Conservation (phyloP, 2,329 filamentous ascomycete genomes). For the Fusarium xyrophilum region DNA sequence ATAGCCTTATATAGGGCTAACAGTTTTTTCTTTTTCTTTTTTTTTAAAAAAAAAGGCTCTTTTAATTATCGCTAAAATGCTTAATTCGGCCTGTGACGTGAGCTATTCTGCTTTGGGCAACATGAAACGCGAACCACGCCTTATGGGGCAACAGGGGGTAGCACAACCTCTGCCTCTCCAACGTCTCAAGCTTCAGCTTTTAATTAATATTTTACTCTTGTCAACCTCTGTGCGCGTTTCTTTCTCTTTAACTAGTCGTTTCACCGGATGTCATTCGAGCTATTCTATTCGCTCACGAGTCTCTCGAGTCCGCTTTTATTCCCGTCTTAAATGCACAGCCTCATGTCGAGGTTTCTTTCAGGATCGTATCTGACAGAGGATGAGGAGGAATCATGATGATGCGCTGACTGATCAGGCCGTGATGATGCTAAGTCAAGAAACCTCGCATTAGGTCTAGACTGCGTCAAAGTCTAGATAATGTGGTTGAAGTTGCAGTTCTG, state of each 20-base stretch:
- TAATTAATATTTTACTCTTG: conserved; percentile 4
- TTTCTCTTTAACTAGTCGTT: conserved; percentile 29
- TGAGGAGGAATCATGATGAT: conserved; percentile 11
- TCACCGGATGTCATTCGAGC: background rate
- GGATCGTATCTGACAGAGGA: conserved; percentile 5
- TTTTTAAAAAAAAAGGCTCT: too few species aligned
- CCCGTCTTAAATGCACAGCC: conserved; percentile 20
- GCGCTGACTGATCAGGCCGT: conserved; percentile 3
- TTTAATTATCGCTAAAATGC: too few species aligned
- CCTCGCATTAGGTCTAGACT: background rate
- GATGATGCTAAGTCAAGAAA: conserved; percentile 4
- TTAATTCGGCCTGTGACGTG: conserved; percentile 31
- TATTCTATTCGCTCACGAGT: background rate
- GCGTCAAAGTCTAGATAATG: background rate
- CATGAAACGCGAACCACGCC: conserved; percentile 23
- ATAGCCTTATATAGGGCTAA: too few species aligned
- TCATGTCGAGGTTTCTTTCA: conserved; percentile 17
- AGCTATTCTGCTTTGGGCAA: conserved; percentile 17
- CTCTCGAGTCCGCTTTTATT: conserved; percentile 14
- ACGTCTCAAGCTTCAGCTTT: conserved; percentile 21
- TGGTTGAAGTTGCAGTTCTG: background rate
- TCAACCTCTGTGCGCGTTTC: conserved; percentile 16
- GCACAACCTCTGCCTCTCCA: conserved; percentile 19
- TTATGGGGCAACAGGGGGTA: background rate
- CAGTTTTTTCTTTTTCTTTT: too few species aligned